These are phyloP conservation scores for Fibroporia radiculosa DNA, from an alignment of 768 basidiomycete species.

Conservation along the genomic window DNA sequence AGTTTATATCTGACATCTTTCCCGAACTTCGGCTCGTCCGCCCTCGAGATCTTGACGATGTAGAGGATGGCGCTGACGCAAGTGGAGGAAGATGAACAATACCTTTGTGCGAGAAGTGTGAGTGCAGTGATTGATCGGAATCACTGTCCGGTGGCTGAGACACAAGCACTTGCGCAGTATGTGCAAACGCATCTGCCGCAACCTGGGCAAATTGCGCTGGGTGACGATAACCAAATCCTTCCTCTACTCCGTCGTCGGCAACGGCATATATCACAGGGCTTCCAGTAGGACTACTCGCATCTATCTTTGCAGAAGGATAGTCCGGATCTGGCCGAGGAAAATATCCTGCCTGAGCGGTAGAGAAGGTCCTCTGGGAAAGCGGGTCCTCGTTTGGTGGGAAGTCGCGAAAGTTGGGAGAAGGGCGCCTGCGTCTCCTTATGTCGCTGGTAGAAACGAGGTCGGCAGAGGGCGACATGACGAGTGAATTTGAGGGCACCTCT, in stretches of 20 bases:
- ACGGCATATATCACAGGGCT: slow-evolving; percentile 7
- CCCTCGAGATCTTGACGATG: slow-evolving; percentile 4
- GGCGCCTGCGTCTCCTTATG: slow-evolving; percentile 8
- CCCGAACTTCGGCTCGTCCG: slow-evolving; percentile 6
- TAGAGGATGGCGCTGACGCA: slow-evolving; percentile 5
- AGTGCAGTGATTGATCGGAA: neutral
- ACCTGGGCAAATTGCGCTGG: slow-evolving; percentile 15
- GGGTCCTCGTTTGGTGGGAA: slow-evolving; percentile 12
- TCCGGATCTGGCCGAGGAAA: neutral
- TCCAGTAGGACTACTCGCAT: slow-evolving; percentile 8
- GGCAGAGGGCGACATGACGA: neutral
- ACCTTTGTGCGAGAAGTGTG: slow-evolving; percentile 20
- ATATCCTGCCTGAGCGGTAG: slow-evolving; percentile 3
- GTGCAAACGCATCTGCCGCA: slow-evolving; percentile 14
- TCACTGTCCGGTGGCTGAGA: neutral
- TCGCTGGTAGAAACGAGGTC: neutral
- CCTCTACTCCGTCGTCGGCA: neutral
- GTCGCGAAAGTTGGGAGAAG: slow-evolving; percentile 16
- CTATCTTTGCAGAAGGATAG: neutral
- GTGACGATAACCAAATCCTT: slow-evolving; percentile 9
- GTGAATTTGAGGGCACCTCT: neutral
- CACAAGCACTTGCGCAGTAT: slow-evolving; percentile 3
- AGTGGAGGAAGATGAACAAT: slow-evolving; percentile 22
- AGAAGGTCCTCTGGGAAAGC: slow-evolving; percentile 13
- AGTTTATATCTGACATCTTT: neutral